Conservation (phyloP, 352 stramenopile species). For the Phytophthora brassicae region DNA sequence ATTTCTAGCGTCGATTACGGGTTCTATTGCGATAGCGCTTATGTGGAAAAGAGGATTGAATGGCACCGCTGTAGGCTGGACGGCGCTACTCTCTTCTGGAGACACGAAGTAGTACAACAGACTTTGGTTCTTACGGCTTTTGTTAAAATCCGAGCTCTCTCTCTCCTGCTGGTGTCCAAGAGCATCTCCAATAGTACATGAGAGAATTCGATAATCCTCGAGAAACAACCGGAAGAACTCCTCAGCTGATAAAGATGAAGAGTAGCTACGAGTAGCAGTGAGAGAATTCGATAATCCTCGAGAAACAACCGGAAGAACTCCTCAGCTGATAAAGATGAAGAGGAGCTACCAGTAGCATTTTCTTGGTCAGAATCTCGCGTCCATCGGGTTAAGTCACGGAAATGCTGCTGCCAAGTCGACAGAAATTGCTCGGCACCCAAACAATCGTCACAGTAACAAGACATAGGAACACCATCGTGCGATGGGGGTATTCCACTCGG, state of each 20-base stretch:
- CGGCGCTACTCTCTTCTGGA: conserved; percentile 10
- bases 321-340: conserved; percentile 13
- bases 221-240: conserved; percentile 42
- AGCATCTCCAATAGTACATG: conserved; percentile 8
- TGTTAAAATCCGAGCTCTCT: background rate
- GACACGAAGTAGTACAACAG: conserved; percentile 41
- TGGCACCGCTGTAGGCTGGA: background rate
- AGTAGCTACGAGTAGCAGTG: background rate
- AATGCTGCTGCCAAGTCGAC: conserved; percentile 57
- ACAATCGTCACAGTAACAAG: conserved; percentile 59
- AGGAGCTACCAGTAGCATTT: background rate
- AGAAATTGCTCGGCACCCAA: conserved; percentile 48
- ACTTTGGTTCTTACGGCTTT: conserved; percentile 2
- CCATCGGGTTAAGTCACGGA: conserved; percentile 53
- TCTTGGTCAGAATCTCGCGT: conserved; percentile 7
- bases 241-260: conserved; percentile 13
- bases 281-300: conserved; percentile 24
- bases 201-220: conserved; percentile 25
- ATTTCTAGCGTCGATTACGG: conserved; percentile 20
- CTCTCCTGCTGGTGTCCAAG: conserved; percentile 5
- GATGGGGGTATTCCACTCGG: conserved; percentile 41
- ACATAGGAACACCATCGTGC: conserved; percentile 39
- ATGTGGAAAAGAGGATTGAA: conserved; percentile 41
- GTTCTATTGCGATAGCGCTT: conserved; percentile 35
- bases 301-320: conserved; percentile 43